Base-by-base conservation (phyloP, 2,329 filamentous ascomycete species). In the Aspergillus uvarum region DNA sequence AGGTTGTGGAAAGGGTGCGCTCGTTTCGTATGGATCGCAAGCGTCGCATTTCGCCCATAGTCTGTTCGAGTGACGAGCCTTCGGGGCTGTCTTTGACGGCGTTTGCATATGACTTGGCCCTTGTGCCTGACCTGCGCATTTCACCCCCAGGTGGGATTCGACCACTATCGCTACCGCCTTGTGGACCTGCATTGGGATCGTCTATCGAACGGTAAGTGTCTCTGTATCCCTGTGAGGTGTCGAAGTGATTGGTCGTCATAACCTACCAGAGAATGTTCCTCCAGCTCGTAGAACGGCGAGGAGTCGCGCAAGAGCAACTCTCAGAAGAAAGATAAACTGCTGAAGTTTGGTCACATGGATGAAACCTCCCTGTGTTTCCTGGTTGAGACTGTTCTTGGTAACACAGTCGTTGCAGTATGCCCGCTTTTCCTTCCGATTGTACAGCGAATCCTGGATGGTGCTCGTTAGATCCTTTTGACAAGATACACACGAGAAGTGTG, bases 21-120 rank as follows among this genome's bases (percentile, higher is more conserved):
- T 99, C 94, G 72, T 98, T 89, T 31, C 95, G 88, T 22, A 94
- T 98, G 63, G 95, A 98, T 65, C 94, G 88, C 60, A 99, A 79
- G 63, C 95, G 86, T 69, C 92, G 89, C 72, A 99, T 95, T 77
- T 99, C 95, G 66, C 95, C 96, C 67, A 99, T 88, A 51, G 94
- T 96, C 78, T 93, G 96, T 79, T 98, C 94, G 73, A 98, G 95
- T 54, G 90, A 91, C 69, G 88, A 85, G 65, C 87, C 84, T 61
- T 84, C 83, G 61, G 86, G 83, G 32, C 80, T 80, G 54, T 88
- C 87, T 58, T 78, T 80, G 59, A 82, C 76, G 63, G 85, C 84
- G 24, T 87, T 89, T 49, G 85, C 85, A 72, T 89, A 89, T 2
- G 89, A 91, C 68, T 89, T 91, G 19, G 92, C 92, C 58, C 90